Percentiles rank a stretch among this genome's conserved stretches.
phyloP scores from a whole-genome alignment of 1,139 yeast genomes.

The Geotrichum cucujoidarum region DNA sequence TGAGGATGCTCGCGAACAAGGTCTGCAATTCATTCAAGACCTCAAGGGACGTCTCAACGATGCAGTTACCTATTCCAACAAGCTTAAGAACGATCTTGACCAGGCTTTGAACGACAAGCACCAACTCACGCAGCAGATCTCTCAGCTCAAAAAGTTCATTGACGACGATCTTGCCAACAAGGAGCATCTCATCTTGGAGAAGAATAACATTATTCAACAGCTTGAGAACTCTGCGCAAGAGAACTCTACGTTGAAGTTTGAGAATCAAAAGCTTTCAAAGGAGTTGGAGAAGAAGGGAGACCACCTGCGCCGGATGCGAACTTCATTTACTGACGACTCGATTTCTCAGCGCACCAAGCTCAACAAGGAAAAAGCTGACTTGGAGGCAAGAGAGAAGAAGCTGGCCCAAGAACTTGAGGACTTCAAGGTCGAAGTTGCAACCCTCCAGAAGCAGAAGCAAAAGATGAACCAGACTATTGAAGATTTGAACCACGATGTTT shows the following conservation, averaged over 20 bases:
- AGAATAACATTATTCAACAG: conserved; percentile 29
- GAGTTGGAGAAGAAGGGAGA: conserved; percentile 28
- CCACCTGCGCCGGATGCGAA: conserved; percentile 38
- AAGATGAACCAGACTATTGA: conserved; percentile 79
- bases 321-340: conserved; percentile 39
- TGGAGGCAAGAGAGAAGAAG: conserved; percentile 41
- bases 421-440: conserved; percentile 24
- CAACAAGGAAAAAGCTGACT: conserved; percentile 33
- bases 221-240: conserved; percentile 25
- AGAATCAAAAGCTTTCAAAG: conserved; percentile 29
- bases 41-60: conserved; percentile 18
- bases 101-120: conserved; percentile 11
- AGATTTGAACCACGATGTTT: conserved; percentile 43
- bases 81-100: conserved; percentile 18
- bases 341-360: conserved; percentile 42
- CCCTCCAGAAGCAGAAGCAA: conserved; percentile 41
- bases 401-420: conserved; percentile 32
- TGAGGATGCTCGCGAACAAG: conserved; percentile 14
- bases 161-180: conserved; percentile 25
- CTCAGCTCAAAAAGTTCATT: conserved; percentile 25
- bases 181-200: conserved; percentile 27
- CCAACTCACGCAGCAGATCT: conserved; percentile 21
- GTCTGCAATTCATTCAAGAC: conserved; percentile 14
- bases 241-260: conserved; percentile 24
- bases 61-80: conserved; percentile 17